Evolutionary conservation across 345 rosid genomes (phyloP).

Genomic region (Salix dunnii): DNA sequence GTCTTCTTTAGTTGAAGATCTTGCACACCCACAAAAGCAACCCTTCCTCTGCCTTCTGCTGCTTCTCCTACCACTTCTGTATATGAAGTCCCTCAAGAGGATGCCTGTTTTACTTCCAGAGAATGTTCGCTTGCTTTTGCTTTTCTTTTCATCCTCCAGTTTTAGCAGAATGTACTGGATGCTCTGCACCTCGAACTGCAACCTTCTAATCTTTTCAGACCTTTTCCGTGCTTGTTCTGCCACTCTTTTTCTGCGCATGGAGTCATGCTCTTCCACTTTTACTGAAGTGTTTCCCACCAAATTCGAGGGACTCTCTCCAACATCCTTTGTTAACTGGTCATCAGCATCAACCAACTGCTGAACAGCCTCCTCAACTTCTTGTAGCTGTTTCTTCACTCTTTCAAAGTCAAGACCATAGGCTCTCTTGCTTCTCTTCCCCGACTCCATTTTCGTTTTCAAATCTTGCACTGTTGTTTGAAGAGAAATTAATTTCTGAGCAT

Average conservation of each 20-base stretch:
- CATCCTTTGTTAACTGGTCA: slow-evolving; percentile 19
- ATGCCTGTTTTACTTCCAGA: slow-evolving; percentile 48
- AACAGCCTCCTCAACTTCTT: slow-evolving; percentile 26
- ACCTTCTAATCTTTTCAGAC: slow-evolving; percentile 23
- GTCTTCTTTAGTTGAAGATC: slow-evolving; percentile 52
- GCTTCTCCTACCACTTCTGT: slow-evolving; percentile 48
- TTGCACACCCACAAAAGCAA: slow-evolving; percentile 68
- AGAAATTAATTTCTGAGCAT: slow-evolving; percentile 23
- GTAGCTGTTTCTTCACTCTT: slow-evolving; percentile 17
- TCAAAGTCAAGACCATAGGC: slow-evolving; percentile 16
- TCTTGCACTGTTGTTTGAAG: slow-evolving; percentile 23
- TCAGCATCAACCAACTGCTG: slow-evolving; percentile 10
- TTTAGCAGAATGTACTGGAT: slow-evolving; percentile 18
- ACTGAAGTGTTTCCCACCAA: slow-evolving; percentile 17
- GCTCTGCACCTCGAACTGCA: slow-evolving; percentile 27
- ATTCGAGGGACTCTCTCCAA: slow-evolving; percentile 10
- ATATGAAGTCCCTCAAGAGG: slow-evolving; percentile 62
- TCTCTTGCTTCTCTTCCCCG: slow-evolving; percentile 16
- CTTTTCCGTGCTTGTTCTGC: slow-evolving; percentile 20
- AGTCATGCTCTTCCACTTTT: slow-evolving; percentile 13
- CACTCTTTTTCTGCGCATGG: slow-evolving; percentile 8
- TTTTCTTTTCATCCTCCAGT: slow-evolving; percentile 25
- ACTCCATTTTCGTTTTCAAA: slow-evolving; percentile 20
- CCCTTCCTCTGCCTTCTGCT: slow-evolving; percentile 47
- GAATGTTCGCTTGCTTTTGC: slow-evolving; percentile 25